Evolutionary conservation across 2,329 filamentous ascomycete species (phyloP).

Genomic region (Colletotrichum sp.): DNA sequence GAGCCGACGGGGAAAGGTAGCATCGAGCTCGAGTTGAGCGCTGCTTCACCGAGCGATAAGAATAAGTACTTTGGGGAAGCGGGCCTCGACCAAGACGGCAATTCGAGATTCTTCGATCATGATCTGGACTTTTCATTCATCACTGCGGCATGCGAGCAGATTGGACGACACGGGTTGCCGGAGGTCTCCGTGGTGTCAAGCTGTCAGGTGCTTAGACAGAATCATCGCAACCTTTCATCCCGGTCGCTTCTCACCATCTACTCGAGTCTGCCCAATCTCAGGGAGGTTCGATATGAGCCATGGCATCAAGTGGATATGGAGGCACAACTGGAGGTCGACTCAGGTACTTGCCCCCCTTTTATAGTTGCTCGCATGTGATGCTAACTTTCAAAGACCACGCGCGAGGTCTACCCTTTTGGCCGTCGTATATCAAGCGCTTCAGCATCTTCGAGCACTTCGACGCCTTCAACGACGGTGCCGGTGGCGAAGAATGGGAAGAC

Average conservation of each 20-base stretch:
- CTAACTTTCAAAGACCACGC: slow-evolving; percentile 20
- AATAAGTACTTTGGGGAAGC: slow-evolving; percentile 22
- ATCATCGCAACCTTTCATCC: slow-evolving; percentile 25
- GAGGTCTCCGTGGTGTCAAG: slow-evolving; percentile 23
- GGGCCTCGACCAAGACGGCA: slow-evolving; percentile 26
- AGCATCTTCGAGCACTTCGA: slow-evolving; percentile 27
- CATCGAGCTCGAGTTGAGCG: slow-evolving; percentile 28
- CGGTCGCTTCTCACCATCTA: slow-evolving; percentile 23
- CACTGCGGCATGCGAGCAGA: slow-evolving; percentile 20
- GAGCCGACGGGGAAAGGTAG: slow-evolving; percentile 3
- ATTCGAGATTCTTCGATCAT: slow-evolving; percentile 28
- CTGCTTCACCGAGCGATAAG: slow-evolving; percentile 26
- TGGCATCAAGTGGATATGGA: slow-evolving; percentile 24
- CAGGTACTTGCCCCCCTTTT: not conserved
- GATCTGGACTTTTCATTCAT: slow-evolving; percentile 25
- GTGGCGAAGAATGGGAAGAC: slow-evolving; percentile 13
- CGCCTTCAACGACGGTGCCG: slow-evolving; percentile 4
- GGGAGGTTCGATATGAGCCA: slow-evolving; percentile 23
- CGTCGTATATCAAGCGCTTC: slow-evolving; percentile 20
- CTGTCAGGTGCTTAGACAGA: slow-evolving; percentile 23
- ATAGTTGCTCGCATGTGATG: not conserved
- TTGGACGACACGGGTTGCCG: slow-evolving; percentile 24
- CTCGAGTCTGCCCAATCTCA: slow-evolving; percentile 23
- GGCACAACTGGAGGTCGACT: slow-evolving; percentile 21
- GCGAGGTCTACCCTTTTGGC: slow-evolving; percentile 24